Base-by-base conservation (phyloP, 2,329 filamentous ascomycete species). In the Colletotrichum eleusines region DNA sequence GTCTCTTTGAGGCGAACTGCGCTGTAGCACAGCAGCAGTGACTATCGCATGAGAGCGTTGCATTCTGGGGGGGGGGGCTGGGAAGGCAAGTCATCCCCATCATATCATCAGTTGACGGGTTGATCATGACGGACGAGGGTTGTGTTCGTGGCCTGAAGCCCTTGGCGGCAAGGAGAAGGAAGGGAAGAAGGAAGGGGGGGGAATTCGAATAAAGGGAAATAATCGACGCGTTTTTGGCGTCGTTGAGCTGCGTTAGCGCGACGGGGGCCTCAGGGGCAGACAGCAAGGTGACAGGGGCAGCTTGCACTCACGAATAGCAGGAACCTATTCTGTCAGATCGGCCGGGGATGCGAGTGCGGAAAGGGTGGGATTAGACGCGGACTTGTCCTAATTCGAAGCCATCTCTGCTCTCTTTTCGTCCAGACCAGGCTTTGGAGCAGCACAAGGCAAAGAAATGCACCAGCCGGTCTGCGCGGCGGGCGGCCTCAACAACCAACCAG, bases 251-350 rank as follows among this genome's bases (percentile, higher is more conserved):
- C 68, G 51, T 72, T 73, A 73, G 71, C 61, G 69, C 50, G 35
- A 31, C 59, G 59, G 61, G 57, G 63, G 53, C 1, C 3, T 58
- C 58, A 57, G 63, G 71, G 68, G 62, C 31, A 35, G 50, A 57
- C 62, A 58, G 59, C 42, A 61, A 23, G 18, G 40, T 6, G 63
- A 72, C 71, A 71, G 71, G 71, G 68, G 55, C 63, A 59, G 71
- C 68, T 73, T 73, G 71, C 35, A 33, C 59, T 48, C 55, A 66
- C 71, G 71, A 73, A 73, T 73, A 40, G 60, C 31, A 53, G 26
- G 40, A 40, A 31, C 44, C 53, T 31, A n/a, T 65, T 65, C 48
- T 26, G 66, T 55, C 59, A 58, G 51, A 23, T 44, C 14, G 64
- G 44, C 58, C 50, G 63, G 68, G 57, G 40, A 26, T 9, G 48